Base-by-base conservation (phyloP, 169 alveolate genomes). In the Plasmodium gaboni region DNA sequence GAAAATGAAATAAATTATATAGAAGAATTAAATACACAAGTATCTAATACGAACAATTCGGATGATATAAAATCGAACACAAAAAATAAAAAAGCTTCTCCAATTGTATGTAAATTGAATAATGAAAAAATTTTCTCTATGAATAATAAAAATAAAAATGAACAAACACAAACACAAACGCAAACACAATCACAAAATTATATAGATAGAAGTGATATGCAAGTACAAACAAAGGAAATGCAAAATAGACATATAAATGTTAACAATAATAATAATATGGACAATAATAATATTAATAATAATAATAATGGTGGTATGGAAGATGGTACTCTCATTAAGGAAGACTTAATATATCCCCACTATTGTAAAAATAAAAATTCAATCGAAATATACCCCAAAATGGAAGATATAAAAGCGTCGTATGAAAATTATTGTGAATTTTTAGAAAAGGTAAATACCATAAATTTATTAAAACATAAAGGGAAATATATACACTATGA, bases 401-500 rank as follows among this genome's bases (percentile, higher is more conserved):
- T 72, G 53, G 38, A 93, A 87, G 60, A 87, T 76, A 60, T 93
- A 93, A 64, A 92, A 89, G 15, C 91, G 51, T 46, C 85, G 46
- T 51, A 80, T 70, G 48, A 88, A 59, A 50, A 87, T 88, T 51
- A 93, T 83, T 61, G 74, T 44, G 68, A 53, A 64, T 93, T 87
- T 91, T 53, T 69, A 26, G 90, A 83, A 46, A 53, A 38, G 46
- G 50, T 64, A n/a, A 67, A 64, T 32, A 88, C 73, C 28, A 74
- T 32, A 87, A 89, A 61, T 92, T 55, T 69, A 83, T 78, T 85
- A 53, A 73, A 92, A 26, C 46, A 89, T 67, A 89, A 91, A 15
- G 72, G 60, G 17, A 86, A 93, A 19, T 76, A 50, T 50, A 65
- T 92, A 64, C 93, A 85, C 17, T 93, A 92, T 61, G 94, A 91